These are phyloP conservation scores for Tetrapyrgos nigripes DNA, from an alignment of 1,284 basidiomycete species.

Conservation along the genomic window DNA sequence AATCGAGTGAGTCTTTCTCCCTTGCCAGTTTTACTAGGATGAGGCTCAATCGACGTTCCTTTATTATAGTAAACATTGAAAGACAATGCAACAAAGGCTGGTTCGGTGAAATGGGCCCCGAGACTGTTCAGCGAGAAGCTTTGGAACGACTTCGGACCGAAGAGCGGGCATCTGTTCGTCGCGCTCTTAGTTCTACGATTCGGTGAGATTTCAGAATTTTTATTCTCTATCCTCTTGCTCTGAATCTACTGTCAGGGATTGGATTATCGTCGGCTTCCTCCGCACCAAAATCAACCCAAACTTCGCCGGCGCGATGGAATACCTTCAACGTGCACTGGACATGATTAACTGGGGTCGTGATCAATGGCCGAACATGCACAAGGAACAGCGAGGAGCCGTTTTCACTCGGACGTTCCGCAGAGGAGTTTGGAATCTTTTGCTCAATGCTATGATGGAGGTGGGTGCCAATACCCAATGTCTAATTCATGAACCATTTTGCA, in stretches of 20 bases:
- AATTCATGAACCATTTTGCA: too few species aligned
- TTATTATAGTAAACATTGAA: conserved; percentile 19
- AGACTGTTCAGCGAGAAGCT: conserved; percentile 30
- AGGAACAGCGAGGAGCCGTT: conserved; percentile 29
- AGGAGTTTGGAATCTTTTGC: conserved; percentile 30
- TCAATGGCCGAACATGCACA: conserved; percentile 28
- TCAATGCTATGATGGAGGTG: conserved; percentile 33
- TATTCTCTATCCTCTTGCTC: conserved; percentile 3
- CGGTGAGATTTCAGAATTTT: conserved; percentile 24
- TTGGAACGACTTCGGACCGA: conserved; percentile 26
- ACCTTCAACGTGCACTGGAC: conserved; percentile 22
- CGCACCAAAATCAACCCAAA: conserved; percentile 10
- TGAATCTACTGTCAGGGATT: conserved; percentile 22
- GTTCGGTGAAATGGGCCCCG: conserved; percentile 24
- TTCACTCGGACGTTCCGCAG: conserved; percentile 34
- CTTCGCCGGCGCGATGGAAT: conserved; percentile 22
- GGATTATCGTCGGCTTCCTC: conserved; percentile 34
- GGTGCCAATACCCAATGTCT: neutral
- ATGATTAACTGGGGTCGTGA: conserved; percentile 31
- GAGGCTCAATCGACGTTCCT: neutral
- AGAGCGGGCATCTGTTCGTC: conserved; percentile 36
- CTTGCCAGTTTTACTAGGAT: neutral
- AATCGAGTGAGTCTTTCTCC: conserved; percentile 30
- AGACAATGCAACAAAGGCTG: conserved; percentile 15
- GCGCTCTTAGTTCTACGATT: conserved; percentile 34